A percentile compares a stretch with the other conserved stretches of the same genome.
Evolutionary conservation across 2,329 filamentous ascomycete species (phyloP).

Genomic region (Parastagonospora avenae): DNA sequence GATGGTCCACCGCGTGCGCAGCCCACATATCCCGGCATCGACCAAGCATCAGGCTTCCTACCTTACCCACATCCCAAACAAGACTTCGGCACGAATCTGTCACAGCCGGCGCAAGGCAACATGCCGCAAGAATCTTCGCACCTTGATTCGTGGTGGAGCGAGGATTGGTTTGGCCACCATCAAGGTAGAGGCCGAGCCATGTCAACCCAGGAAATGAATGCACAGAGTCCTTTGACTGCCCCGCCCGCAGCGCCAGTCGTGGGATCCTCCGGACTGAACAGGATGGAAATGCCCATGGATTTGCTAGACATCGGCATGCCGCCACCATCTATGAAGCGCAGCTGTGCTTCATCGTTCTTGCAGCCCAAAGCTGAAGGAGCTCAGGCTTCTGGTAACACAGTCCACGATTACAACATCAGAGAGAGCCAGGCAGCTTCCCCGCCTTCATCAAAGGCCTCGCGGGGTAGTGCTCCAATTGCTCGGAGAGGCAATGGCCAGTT

Average conservation of each 20-base stretch:
- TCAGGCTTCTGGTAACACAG: too few relatives aligned
- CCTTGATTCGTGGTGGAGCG: not conserved
- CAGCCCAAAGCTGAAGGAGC: not conserved
- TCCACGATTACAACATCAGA: not conserved
- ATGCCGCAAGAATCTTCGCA: not conserved
- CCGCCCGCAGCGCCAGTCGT: too few relatives aligned
- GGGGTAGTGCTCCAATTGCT: not conserved
- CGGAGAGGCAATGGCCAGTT: conserved; percentile 10
- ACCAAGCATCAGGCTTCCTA: too few relatives aligned
- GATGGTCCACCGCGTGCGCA: not conserved
- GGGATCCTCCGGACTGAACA: too few relatives aligned
- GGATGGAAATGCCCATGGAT: not conserved
- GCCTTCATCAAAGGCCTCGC: not conserved
- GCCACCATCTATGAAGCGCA: conserved; percentile 8
- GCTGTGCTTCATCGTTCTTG: not conserved
- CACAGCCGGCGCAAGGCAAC: not conserved
- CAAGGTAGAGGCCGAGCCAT: too few relatives aligned
- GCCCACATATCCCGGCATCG: too few relatives aligned
- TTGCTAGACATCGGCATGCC: conserved; percentile 12
- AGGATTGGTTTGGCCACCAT: not conserved
- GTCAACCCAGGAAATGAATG: too few relatives aligned
- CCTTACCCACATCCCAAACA: too few relatives aligned
- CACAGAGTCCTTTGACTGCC: too few relatives aligned
- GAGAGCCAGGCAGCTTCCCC: not conserved
- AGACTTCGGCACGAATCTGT: not conserved